A percentile compares a stretch with the other conserved stretches of the same genome.
phyloP scores from a whole-genome alignment of 306 rosid genomes.

The Glycine soja region DNA sequence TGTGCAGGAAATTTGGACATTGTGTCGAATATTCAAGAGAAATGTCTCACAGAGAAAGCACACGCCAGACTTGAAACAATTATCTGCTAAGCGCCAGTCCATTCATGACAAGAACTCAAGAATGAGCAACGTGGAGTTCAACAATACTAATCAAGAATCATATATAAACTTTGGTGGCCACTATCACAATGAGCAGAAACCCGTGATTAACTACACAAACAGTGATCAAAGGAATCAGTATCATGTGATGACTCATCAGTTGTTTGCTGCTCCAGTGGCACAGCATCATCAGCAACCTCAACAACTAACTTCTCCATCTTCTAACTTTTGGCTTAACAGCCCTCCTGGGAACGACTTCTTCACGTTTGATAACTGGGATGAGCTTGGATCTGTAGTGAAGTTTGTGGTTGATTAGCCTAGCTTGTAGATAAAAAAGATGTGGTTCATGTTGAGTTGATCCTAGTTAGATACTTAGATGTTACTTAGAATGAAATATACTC shows the following conservation, averaged over 20 bases:
- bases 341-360: constrained; percentile 46
- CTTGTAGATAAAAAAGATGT: constrained; percentile 16
- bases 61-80: constrained; percentile 58
- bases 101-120: constrained; percentile 41
- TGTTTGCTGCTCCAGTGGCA: constrained; percentile 39
- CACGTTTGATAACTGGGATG: constrained; percentile 71
- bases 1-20: constrained; percentile 93
- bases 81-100: constrained; percentile 49
- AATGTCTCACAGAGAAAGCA: constrained; percentile 62
- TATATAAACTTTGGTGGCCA: constrained; percentile 61
- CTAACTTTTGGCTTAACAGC: constrained; percentile 54
- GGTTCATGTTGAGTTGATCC: constrained; percentile 2
- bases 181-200: constrained; percentile 54
- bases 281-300: constrained; percentile 46
- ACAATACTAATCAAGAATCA: constrained; percentile 50
- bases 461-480: not conserved
- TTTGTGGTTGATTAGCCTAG: constrained; percentile 62
- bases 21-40: constrained; percentile 86
- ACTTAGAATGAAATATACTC: not conserved
- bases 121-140: constrained; percentile 42
- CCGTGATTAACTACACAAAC: constrained; percentile 22
- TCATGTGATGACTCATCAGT: constrained; percentile 32
- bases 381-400: constrained; percentile 75
- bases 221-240: constrained; percentile 41
- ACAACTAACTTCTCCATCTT: constrained; percentile 30